A percentile compares a stretch with the other conserved stretches of the same genome.
Conservation (phyloP, 2,329 filamentous ascomycete species). For the Hypoxylon sp. region DNA sequence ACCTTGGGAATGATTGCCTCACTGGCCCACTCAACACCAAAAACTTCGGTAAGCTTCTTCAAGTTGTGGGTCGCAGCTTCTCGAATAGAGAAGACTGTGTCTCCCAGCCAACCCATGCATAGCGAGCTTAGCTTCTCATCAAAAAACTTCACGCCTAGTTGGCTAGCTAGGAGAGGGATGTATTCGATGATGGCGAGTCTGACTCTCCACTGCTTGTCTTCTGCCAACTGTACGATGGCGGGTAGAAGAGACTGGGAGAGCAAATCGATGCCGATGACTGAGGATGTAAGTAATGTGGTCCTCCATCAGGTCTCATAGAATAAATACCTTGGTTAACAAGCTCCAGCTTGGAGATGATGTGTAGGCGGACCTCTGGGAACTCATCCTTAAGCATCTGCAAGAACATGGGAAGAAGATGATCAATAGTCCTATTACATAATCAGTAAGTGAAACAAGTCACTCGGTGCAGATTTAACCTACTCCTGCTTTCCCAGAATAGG, state of each 20-base stretch:
- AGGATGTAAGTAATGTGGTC: constrained; percentile 28
- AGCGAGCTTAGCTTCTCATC: constrained; percentile 95
- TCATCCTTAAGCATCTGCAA: constrained; percentile 99
- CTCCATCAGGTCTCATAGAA: neutral
- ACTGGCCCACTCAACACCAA: constrained; percentile 96
- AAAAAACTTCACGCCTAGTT: constrained; percentile 96
- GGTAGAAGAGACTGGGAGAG: constrained; percentile 96
- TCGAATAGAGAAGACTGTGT: constrained; percentile 98
- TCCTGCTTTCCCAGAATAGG: constrained; percentile 98
- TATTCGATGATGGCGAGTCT: constrained; percentile 99
- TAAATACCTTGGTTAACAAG: constrained; percentile 88
- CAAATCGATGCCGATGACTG: constrained; percentile 96
- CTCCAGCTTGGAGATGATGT: constrained; percentile 99
- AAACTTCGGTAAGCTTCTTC: constrained; percentile 98
- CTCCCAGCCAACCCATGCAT: constrained; percentile 98
- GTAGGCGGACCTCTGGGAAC: constrained; percentile 95
- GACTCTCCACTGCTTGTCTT: constrained; percentile 99
- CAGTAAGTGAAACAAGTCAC: constrained; percentile 24
- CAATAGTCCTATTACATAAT: constrained; percentile 76
- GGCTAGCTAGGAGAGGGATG: constrained; percentile 93
- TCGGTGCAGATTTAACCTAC: constrained; percentile 58
- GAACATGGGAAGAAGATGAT: constrained; percentile 98
- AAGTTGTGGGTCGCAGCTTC: constrained; percentile 97
- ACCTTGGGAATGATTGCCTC: constrained; percentile 98
- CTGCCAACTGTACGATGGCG: constrained; percentile 94